Evolutionary conservation across 2,329 filamentous ascomycete genomes (phyloP), one percentile per base, ranked within the genome.

Genomic region (Penicillium paneum): DNA sequence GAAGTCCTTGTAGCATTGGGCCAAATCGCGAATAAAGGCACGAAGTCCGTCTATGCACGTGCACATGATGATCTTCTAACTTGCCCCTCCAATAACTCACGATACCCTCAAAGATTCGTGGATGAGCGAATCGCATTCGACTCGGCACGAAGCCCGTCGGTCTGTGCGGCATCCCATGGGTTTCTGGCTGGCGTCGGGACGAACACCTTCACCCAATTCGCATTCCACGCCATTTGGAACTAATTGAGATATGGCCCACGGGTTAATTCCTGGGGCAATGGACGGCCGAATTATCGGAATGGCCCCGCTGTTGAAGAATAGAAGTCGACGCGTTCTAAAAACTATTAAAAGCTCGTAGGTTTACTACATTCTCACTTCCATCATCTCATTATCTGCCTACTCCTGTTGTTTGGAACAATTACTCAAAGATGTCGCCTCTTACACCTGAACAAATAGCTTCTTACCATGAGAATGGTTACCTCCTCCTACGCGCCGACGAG

Each of bases 391-490:
- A 39, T 39, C 17, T 13, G 3, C 12, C 8, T 24, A 38, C 12
- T 39, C 8, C 36, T 24, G 13, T 42, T 5, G 3, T n/a, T 12
- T 12, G 7, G 24, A 42, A n/a, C 19, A 8, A 19, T 19, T 29
- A 31, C n/a, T 43, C 11, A 17, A 54, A 32, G 5, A 63, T 63
- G 61, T 28, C 35, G 13, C 42, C 49, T 19, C 62, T 64, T 31
- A 63, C 56, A 21, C 41, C 54, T 17, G 59, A 57, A 8, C 59
- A 67, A 31, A 52, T 67, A 10, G 59, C 55, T 34, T 62, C 53
- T 10, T 70, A 64, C 49, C 58, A 69, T 39, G 49, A 61, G 8
- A 59, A 68, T 41, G 67, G 67, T 2, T 70, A 62, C 31, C 60
- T 69, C 7, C 40, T 69, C 3, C 55, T 70, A 12, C 61, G 60